Evolutionary conservation across 371 early-diverging fungal genomes (phyloP).

Genomic region (Nematocida sp.): DNA sequence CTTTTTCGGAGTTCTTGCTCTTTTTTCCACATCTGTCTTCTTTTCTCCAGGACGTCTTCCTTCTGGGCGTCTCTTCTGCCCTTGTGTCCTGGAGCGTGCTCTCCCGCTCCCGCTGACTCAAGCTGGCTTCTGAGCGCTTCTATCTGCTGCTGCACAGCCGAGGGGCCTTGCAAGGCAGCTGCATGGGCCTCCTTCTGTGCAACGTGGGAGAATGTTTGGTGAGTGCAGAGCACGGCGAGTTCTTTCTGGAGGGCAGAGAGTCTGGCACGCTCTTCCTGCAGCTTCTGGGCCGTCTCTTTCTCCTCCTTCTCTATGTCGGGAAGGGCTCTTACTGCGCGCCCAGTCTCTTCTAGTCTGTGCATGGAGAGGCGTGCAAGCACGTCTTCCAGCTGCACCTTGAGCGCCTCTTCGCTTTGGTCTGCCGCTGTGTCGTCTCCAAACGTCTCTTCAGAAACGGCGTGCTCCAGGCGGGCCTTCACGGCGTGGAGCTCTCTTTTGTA

Average conservation of each 20-base stretch:
- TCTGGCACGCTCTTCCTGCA: background rate
- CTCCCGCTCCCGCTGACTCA: background rate
- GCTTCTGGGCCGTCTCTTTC: background rate
- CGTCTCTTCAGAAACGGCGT: slow-evolving; percentile 37
- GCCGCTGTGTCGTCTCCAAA: slow-evolving; percentile 4
- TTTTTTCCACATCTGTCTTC: slow-evolving; percentile 80
- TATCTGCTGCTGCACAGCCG: background rate
- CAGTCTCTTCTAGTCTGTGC: slow-evolving; percentile 45
- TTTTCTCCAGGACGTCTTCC: slow-evolving; percentile 69
- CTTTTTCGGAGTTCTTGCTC: slow-evolving; percentile 72
- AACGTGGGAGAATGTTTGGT: background rate
- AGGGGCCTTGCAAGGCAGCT: background rate
- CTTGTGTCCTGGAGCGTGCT: background rate
- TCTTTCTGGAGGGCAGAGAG: background rate
- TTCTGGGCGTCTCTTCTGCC: slow-evolving; percentile 54
- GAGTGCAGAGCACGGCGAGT: background rate
- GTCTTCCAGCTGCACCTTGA: slow-evolving; percentile 30
- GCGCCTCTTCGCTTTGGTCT: slow-evolving; percentile 52
- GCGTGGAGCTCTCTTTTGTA: slow-evolving; percentile 67
- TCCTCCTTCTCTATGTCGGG: background rate
- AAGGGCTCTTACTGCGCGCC: slow-evolving; percentile 11
- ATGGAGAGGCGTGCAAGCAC: slow-evolving; percentile 18
- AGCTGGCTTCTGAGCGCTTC: background rate
- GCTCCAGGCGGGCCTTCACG: slow-evolving; percentile 66
- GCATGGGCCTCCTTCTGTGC: background rate